Conservation (phyloP, 768 basidiomycete species). For the Phallus indusiatus region DNA sequence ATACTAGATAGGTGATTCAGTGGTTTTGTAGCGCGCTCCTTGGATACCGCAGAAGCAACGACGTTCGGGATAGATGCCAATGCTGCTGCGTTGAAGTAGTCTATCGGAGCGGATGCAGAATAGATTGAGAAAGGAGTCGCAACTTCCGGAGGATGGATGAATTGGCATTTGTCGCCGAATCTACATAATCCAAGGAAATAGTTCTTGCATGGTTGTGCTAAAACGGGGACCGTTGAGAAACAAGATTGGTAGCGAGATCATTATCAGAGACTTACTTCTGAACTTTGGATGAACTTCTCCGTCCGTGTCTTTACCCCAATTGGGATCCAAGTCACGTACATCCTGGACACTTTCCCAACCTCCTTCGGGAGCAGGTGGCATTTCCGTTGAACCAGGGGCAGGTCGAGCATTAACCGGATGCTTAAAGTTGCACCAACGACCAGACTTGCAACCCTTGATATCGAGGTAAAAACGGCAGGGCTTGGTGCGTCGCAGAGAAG, state of each 20-base stretch:
- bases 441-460: constrained; percentile 4
- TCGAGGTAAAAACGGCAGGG: constrained; percentile 8
- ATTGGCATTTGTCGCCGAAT: constrained; percentile 7
- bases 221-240: not conserved
- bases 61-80: not conserved
- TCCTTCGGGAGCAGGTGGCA: not conserved
- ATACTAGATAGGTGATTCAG: too few relatives aligned
- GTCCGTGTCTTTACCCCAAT: constrained; percentile 5
- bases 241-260: not conserved
- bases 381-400: not conserved
- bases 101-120: not conserved
- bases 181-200: constrained; percentile 5
- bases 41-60: not conserved
- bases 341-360: constrained; percentile 5
- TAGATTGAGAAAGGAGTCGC: not conserved
- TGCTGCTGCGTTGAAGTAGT: not conserved
- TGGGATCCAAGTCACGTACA: constrained; percentile 5
- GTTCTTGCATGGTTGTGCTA: constrained; percentile 8
- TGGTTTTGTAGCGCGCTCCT: not conserved
- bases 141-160: constrained; percentile 2
- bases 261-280: not conserved
- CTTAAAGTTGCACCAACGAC: constrained; percentile 10
- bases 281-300: constrained; percentile 8
- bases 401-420: constrained; percentile 5
- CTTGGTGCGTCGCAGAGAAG: constrained; percentile 4